Conservation (phyloP, 2,329 filamentous ascomycete genomes). For the Scytalidium lignicola region DNA sequence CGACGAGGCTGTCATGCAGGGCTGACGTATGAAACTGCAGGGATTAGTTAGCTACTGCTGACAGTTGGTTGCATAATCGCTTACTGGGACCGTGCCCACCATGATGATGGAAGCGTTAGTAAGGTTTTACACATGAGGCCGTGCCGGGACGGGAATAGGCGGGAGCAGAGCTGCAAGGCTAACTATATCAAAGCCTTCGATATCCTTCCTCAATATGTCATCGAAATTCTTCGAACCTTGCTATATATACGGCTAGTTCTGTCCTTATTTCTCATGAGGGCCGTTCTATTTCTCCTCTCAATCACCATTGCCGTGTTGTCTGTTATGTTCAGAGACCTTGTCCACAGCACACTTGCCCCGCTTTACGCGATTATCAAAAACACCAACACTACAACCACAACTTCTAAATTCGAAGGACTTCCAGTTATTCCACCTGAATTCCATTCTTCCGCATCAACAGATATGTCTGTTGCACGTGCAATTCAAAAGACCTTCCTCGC, state of each 20-base stretch:
- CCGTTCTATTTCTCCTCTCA: constrained; percentile 20
- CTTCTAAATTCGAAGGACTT: constrained; percentile 11
- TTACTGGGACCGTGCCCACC: neutral
- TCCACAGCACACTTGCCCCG: constrained; percentile 12
- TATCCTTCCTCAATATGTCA: neutral
- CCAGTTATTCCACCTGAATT: constrained; percentile 13
- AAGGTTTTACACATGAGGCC: neutral
- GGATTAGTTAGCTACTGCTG: neutral
- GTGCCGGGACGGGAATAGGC: too few relatives aligned
- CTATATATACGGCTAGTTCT: neutral
- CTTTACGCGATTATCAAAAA: constrained; percentile 8
- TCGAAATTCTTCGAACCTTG: neutral
- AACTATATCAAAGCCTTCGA: neutral
- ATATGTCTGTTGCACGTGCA: constrained; percentile 65
- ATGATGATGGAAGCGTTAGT: neutral
- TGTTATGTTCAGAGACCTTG: constrained; percentile 20
- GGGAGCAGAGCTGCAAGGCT: too few relatives aligned
- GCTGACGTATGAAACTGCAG: neutral
- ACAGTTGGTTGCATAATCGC: neutral
- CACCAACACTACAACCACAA: constrained; percentile 12
- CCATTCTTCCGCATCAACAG: constrained; percentile 20
- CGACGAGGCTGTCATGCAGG: neutral
- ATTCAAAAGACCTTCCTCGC: constrained; percentile 83
- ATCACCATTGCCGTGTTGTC: constrained; percentile 21
- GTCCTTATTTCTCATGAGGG: constrained; percentile 17